These are phyloP conservation scores for Phaffomyces thermotolerans DNA, from an alignment of 805 yeast species.

Conservation along the genomic window DNA sequence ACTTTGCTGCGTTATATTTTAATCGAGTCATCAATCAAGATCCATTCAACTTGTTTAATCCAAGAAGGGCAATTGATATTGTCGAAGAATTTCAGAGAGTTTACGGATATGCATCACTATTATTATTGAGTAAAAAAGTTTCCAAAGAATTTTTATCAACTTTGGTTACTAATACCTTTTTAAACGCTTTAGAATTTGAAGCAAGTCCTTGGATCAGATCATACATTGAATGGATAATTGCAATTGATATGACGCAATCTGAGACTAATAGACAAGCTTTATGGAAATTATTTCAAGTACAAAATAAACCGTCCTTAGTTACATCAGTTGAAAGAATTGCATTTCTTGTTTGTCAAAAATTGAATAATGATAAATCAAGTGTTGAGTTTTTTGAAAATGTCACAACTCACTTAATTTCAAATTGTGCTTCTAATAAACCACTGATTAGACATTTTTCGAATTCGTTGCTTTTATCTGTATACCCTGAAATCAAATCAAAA, in stretches of 20 bases:
- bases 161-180: conserved; percentile 23
- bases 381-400: conserved; percentile 32
- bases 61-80: conserved; percentile 55
- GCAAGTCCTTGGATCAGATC: conserved; percentile 71
- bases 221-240: conserved; percentile 74
- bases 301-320: conserved; percentile 34
- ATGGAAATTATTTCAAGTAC: conserved; percentile 27
- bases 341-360: conserved; percentile 42
- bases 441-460: conserved; percentile 76
- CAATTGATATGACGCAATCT: conserved; percentile 33
- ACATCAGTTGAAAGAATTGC: conserved; percentile 62
- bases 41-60: conserved; percentile 38
- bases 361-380: conserved; percentile 22
- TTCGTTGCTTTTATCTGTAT: conserved; percentile 59
- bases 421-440: conserved; percentile 79
- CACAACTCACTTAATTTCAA: conserved; percentile 50
- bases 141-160: conserved; percentile 19
- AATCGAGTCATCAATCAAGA: conserved; percentile 22
- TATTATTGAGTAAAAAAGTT: conserved; percentile 35
- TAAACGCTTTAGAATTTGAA: conserved; percentile 45
- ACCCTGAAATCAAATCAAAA: conserved; percentile 30
- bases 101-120: conserved; percentile 44
- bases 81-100: conserved; percentile 62
- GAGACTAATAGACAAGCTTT: conserved; percentile 16
- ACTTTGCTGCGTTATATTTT: conserved; percentile 21